These are phyloP conservation scores for Coccomyxa subellipsoidea DNA, from an alignment of 163 green algal species.

Conservation along the genomic window DNA sequence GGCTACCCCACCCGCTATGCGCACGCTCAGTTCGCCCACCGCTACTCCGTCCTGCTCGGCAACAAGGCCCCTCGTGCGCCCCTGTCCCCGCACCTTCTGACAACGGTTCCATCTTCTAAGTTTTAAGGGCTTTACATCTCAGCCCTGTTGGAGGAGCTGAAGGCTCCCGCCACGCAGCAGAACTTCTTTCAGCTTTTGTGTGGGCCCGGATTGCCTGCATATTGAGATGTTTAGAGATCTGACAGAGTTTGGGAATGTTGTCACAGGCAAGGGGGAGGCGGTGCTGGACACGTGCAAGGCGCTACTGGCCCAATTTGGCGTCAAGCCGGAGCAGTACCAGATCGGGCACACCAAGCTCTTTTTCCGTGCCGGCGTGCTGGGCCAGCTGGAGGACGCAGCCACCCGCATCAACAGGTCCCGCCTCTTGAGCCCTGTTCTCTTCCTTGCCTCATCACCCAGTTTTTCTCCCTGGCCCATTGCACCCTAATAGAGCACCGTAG, in stretches of 20 bases:
- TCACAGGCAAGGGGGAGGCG: constrained; percentile 2
- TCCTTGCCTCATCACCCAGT: not conserved
- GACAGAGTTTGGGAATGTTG: too few relatives aligned
- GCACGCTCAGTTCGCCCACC: constrained; percentile 61
- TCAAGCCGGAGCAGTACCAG: constrained; percentile 51
- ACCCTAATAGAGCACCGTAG: too few relatives aligned
- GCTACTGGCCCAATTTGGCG: constrained; percentile 65
- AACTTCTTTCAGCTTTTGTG: too few relatives aligned
- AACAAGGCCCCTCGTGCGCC: constrained; percentile 7
- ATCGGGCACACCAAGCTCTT: constrained; percentile 82
- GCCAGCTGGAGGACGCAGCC: constrained; percentile 73
- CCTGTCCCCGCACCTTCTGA: not conserved
- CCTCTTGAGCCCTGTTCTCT: not conserved
- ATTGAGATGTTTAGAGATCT: too few relatives aligned
- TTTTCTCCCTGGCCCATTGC: not conserved
- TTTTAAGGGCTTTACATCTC: not conserved
- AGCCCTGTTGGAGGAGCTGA: too few relatives aligned
- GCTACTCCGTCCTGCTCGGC: constrained; percentile 76
- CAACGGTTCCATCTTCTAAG: not conserved
- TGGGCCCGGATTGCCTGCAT: not conserved
- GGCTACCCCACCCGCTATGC: constrained; percentile 85
- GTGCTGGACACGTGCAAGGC: constrained; percentile 44
- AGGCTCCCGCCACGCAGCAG: too few relatives aligned
- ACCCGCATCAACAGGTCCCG: constrained; percentile 43
- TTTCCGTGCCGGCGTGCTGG: constrained; percentile 79